Percentiles rank a stretch among this genome's conserved stretches.
Conservation (phyloP, 768 basidiomycete species). For the Kockovaella imperatae region DNA sequence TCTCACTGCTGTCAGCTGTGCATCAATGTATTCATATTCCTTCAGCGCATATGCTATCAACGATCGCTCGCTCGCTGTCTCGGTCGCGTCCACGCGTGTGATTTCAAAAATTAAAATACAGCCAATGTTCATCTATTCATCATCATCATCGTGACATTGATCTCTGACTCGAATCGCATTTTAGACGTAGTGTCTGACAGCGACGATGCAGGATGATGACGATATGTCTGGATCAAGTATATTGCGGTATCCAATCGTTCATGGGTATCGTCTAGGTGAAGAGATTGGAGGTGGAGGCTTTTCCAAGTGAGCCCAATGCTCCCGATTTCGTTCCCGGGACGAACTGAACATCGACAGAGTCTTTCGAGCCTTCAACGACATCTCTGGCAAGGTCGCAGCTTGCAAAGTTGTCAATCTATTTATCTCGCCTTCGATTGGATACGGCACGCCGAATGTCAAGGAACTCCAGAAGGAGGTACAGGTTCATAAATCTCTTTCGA, state of each 20-base stretch:
- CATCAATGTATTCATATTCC: no score
- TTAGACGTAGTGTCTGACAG: no score
- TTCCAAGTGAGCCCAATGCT: slow-evolving; percentile 56
- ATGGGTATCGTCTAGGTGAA: slow-evolving; percentile 61
- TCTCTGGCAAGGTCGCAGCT: slow-evolving; percentile 57
- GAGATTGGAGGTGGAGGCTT: slow-evolving; percentile 83
- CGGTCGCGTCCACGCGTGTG: no score
- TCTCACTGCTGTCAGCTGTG: no score
- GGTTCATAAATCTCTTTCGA: slow-evolving; percentile 68
- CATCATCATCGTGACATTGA: no score
- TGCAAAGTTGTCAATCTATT: slow-evolving; percentile 69
- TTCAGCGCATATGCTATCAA: no score
- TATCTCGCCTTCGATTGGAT: slow-evolving; percentile 20
- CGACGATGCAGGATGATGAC: no score
- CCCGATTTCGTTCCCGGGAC: not conserved
- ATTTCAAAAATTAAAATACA: no score
- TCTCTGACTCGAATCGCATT: no score
- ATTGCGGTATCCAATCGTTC: slow-evolving; percentile 25
- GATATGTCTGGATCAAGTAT: no score
- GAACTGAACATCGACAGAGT: slow-evolving; percentile 53
- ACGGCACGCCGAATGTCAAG: slow-evolving; percentile 58
- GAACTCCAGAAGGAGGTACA: slow-evolving; percentile 84
- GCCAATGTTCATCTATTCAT: no score
- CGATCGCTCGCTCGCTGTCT: no score
- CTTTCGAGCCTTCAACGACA: slow-evolving; percentile 67